These are phyloP conservation scores for Vigna radiata DNA, from an alignment of 306 rosid genomes.

Conservation along the genomic window DNA sequence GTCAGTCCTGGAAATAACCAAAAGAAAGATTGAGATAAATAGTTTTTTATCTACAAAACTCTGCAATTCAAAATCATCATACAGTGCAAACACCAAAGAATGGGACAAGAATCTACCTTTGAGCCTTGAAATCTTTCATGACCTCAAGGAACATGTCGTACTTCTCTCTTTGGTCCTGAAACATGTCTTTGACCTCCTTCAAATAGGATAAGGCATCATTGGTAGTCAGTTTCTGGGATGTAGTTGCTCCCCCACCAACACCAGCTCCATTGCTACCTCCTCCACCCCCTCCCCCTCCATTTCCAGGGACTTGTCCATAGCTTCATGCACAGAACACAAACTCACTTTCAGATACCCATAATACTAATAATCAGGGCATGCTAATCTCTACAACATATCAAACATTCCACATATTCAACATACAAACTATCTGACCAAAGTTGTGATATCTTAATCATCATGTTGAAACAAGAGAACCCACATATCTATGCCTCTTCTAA, in stretches of 20 bases:
- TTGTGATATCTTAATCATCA: neutral
- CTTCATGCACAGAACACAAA: conserved; percentile 51
- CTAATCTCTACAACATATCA: conserved; percentile 36
- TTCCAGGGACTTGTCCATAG: conserved; percentile 67
- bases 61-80: conserved; percentile 20
- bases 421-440: neutral
- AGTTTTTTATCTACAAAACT: conserved; percentile 32
- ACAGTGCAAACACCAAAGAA: neutral
- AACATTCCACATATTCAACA: conserved; percentile 26
- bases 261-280: conserved; percentile 56
- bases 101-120: conserved; percentile 60
- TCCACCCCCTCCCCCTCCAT: conserved; percentile 54
- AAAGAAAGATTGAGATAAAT: conserved; percentile 24
- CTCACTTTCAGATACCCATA: conserved; percentile 39
- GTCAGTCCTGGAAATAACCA: conserved; percentile 73
- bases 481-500: conserved; percentile 11
- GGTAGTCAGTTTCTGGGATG: conserved; percentile 78
- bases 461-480: neutral
- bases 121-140: conserved; percentile 98
- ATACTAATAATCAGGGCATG: conserved; percentile 28
- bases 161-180: conserved; percentile 81
- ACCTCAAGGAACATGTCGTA: conserved; percentile 90
- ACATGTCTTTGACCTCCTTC: conserved; percentile 90
- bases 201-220: conserved; percentile 81
- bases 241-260: conserved; percentile 57